Evolutionary conservation across 78 protist genomes (phyloP).

Genomic region (Guillardia theta): DNA sequence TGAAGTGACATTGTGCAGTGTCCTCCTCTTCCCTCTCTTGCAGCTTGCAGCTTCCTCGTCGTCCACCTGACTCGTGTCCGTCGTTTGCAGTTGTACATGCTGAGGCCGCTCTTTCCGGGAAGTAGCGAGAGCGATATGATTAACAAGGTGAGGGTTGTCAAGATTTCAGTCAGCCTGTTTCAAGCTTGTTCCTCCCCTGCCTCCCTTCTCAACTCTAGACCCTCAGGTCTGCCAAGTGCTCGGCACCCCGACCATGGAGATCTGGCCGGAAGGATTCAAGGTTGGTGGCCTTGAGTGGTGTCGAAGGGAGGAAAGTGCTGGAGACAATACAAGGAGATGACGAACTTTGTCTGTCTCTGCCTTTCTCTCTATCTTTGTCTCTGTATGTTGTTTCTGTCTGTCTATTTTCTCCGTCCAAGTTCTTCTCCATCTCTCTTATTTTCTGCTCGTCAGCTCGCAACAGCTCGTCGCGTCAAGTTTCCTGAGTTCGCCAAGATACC

Average conservation of each 20-base stretch:
- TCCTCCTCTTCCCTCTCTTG: too few relatives aligned
- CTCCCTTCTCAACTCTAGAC: background rate
- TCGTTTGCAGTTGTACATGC: background rate
- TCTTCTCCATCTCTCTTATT: background rate
- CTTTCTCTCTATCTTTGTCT: too few relatives aligned
- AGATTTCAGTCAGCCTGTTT: background rate
- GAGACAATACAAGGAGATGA: background rate
- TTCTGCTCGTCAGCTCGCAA: background rate
- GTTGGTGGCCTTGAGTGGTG: too few relatives aligned
- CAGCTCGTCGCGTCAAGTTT: background rate
- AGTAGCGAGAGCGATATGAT: background rate
- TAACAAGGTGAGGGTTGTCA: background rate
- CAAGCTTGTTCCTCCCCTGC: background rate
- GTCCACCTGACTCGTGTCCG: too few relatives aligned
- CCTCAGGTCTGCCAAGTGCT: background rate
- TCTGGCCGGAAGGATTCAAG: background rate
- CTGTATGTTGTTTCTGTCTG: too few relatives aligned
- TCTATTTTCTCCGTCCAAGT: background rate
- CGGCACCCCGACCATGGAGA: background rate
- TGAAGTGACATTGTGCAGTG: too few relatives aligned
- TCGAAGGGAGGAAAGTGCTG: background rate
- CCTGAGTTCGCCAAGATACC: background rate
- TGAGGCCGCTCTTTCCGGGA: conserved; percentile 33
- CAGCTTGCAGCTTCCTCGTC: too few relatives aligned
- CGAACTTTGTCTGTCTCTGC: background rate